These are phyloP conservation scores for Babesia bigemina DNA, from an alignment of 169 alveolate genomes.

Conservation along the genomic window DNA sequence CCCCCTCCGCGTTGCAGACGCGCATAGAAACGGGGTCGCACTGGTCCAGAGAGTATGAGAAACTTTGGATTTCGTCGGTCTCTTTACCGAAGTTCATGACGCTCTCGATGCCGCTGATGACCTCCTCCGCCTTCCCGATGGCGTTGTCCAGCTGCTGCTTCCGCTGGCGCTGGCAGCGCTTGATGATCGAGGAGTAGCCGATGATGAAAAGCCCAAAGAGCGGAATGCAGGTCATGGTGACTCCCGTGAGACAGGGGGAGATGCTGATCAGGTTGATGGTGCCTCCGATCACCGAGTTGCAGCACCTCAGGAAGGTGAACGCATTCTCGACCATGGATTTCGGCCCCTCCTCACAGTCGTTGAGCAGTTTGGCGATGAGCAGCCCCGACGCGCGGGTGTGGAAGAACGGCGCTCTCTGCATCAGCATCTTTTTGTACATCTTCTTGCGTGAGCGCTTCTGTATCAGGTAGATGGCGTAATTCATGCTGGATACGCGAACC, in stretches of 20 bases:
- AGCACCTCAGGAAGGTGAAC: slow-evolving; percentile 46
- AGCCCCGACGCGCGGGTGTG: slow-evolving; percentile 47
- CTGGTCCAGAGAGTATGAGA: slow-evolving; percentile 25
- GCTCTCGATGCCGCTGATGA: slow-evolving; percentile 46
- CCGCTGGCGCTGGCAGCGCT: slow-evolving; percentile 22
- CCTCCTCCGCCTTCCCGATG: slow-evolving; percentile 62
- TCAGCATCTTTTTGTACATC: slow-evolving; percentile 44
- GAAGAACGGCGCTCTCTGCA: slow-evolving; percentile 61
- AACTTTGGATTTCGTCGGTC: slow-evolving; percentile 51
- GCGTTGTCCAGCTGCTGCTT: slow-evolving; percentile 42
- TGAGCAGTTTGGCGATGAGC: slow-evolving; percentile 36
- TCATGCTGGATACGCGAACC: slow-evolving; percentile 51
- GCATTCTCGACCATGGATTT: slow-evolving; percentile 39
- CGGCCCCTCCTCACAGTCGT: slow-evolving; percentile 69
- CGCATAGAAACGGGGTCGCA: slow-evolving; percentile 42
- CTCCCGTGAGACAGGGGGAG: slow-evolving; percentile 44
- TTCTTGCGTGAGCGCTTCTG: slow-evolving; percentile 60
- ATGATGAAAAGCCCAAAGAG: slow-evolving; percentile 35
- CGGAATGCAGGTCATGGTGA: slow-evolving; percentile 57
- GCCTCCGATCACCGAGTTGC: slow-evolving; percentile 64
- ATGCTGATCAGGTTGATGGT: slow-evolving; percentile 53
- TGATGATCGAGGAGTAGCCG: slow-evolving; percentile 43
- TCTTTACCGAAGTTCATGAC: slow-evolving; percentile 62
- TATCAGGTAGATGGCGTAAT: slow-evolving; percentile 54
- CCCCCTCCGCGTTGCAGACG: slow-evolving; percentile 52